Percentiles rank a stretch among this genome's conserved stretches.
Evolutionary conservation across 768 basidiomycete genomes (phyloP).

Genomic region (Kockovaella imperatae): DNA sequence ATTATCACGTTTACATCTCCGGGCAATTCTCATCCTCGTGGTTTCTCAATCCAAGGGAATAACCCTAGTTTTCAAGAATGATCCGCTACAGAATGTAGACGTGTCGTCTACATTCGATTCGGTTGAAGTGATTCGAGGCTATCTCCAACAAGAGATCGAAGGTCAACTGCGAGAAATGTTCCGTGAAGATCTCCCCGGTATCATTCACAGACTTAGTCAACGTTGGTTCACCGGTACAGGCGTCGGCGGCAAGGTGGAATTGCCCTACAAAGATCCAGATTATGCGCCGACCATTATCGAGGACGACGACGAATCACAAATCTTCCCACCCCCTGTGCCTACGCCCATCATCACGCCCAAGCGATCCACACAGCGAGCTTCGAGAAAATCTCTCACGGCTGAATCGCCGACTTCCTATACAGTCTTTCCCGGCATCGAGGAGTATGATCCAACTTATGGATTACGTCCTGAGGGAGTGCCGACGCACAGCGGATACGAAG

Average conservation of each 20-base stretch:
- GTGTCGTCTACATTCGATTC: constrained; percentile 97
- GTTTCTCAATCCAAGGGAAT: constrained; percentile 97
- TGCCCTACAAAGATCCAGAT: constrained; percentile 63
- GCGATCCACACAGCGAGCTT: constrained; percentile 19
- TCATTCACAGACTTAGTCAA: constrained; percentile 91
- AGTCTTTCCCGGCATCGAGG: constrained; percentile 64
- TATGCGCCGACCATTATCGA: constrained; percentile 6
- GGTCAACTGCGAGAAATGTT: constrained; percentile 97
- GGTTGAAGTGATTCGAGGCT: constrained; percentile 94
- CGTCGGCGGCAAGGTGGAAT: constrained; percentile 64
- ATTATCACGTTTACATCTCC: constrained; percentile 86
- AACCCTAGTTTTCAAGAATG: constrained; percentile 98
- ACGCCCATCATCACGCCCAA: constrained; percentile 21
- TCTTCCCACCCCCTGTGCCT: constrained; percentile 38
- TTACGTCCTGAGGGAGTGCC: constrained; percentile 86
- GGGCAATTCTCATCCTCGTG: constrained; percentile 93
- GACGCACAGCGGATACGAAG: constrained; percentile 68
- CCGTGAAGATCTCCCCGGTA: constrained; percentile 88
- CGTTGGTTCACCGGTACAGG: constrained; percentile 63
- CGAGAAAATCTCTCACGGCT: constrained; percentile 18
- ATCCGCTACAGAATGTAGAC: constrained; percentile 94
- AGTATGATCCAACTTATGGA: constrained; percentile 94
- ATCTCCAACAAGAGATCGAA: constrained; percentile 95
- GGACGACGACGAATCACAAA: constrained; percentile 24
- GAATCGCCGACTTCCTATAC: constrained; percentile 44